Evolutionary conservation across 148 eudicot genomes (phyloP).

Genomic region (Amaranthus cruentus): DNA sequence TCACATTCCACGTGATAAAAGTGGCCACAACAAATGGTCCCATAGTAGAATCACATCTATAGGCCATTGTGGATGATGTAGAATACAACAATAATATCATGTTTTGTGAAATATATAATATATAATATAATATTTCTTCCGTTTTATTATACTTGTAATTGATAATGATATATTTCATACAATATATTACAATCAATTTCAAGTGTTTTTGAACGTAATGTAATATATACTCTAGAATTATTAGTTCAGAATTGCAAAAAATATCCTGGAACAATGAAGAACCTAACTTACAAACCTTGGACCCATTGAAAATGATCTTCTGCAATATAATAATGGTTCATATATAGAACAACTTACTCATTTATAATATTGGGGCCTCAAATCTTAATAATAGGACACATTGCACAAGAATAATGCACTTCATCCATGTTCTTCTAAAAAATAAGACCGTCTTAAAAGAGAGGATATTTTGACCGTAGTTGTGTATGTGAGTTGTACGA

Average conservation of each 20-base stretch:
- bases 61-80: neutral
- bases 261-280: neutral
- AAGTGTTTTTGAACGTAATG: too few species aligned
- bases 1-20: neutral
- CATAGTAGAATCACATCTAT: neutral
- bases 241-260: neutral
- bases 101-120: neutral
- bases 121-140: neutral
- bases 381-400: conserved; percentile 10
- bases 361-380: conserved; percentile 5
- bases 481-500: too few species aligned
- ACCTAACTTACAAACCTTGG: neutral
- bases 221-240: too few species aligned
- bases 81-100: neutral
- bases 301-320: conserved; percentile 16
- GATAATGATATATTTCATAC: too few species aligned
- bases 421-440: conserved; percentile 1
- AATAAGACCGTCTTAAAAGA: neutral
- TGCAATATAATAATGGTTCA: neutral
- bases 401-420: conserved; percentile 4
- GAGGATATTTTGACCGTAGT: neutral
- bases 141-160: too few species aligned
- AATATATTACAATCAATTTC: too few species aligned
- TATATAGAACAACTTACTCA: neutral
- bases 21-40: conserved; percentile 6